A percentile compares a stretch with the other conserved stretches of the same genome.
These are phyloP conservation scores for Salmacisia buchloeana DNA, from an alignment of 1,284 basidiomycete genomes.

Conservation along the genomic window DNA sequence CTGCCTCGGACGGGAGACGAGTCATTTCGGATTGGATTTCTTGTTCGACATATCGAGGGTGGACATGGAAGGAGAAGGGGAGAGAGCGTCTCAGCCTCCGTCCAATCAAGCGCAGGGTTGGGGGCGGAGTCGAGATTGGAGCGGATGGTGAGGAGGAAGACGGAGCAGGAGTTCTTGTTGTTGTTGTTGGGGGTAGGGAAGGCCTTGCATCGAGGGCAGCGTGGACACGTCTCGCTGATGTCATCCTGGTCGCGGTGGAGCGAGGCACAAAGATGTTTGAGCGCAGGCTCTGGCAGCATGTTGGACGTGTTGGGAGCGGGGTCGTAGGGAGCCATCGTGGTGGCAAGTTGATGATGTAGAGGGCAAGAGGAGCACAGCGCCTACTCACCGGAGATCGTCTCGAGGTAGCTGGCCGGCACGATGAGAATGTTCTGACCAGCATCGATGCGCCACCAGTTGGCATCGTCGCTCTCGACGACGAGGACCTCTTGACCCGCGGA, in stretches of 20 bases:
- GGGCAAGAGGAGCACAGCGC: conserved; percentile 49
- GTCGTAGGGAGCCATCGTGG: neutral
- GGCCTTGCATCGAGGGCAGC: no score
- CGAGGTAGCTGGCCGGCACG: conserved; percentile 46
- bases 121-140: conserved; percentile 14
- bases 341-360: neutral
- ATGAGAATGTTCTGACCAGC: conserved; percentile 35
- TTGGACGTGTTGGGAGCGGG: neutral
- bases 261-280: conserved; percentile 1
- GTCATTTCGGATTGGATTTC: conserved; percentile 4
- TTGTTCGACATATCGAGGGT: neutral
- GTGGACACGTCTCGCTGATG: no score
- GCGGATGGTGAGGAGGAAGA: neutral
- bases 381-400: conserved; percentile 24
- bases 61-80: conserved; percentile 15
- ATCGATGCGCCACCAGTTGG: conserved; percentile 47
- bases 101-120: neutral
- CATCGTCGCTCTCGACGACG: conserved; percentile 44
- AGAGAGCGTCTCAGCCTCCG: conserved; percentile 9
- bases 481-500: conserved; percentile 35
- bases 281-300: neutral
- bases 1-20: no score
- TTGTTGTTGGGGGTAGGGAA: neutral
- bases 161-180: neutral
- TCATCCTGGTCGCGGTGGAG: conserved; percentile 1